Conservation (phyloP, 306 rosid species). For the Phaseolus lunatus region DNA sequence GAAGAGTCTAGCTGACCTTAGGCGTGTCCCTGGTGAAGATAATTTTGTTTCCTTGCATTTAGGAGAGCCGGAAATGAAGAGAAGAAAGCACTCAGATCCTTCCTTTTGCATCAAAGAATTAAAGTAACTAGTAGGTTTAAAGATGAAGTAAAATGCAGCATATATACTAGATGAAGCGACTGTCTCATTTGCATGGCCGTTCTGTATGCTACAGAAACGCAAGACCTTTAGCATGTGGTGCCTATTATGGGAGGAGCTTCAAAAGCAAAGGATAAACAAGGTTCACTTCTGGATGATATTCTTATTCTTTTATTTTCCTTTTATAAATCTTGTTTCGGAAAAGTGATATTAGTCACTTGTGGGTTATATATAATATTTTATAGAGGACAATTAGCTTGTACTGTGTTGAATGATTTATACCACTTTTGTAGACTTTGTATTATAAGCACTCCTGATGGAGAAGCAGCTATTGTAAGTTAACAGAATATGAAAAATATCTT, state of each 20-base stretch:
- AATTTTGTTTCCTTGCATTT: slow-evolving; percentile 71
- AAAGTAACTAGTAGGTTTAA: slow-evolving; percentile 49
- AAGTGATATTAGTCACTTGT: slow-evolving; percentile 59
- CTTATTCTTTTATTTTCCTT: slow-evolving; percentile 49
- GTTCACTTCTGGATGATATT: slow-evolving; percentile 51
- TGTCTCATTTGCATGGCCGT: slow-evolving; percentile 38
- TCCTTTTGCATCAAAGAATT: slow-evolving; percentile 53
- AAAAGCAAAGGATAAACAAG: slow-evolving; percentile 42
- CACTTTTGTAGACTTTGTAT: slow-evolving; percentile 56
- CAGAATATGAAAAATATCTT: slow-evolving; percentile 64
- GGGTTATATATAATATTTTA: slow-evolving; percentile 61
- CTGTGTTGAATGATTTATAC: slow-evolving; percentile 45
- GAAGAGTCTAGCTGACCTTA: slow-evolving; percentile 61
- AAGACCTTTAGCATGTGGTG: slow-evolving; percentile 40
- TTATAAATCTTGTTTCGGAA: slow-evolving; percentile 38
- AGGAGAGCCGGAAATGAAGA: slow-evolving; percentile 83
- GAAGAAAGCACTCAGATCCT: slow-evolving; percentile 65
- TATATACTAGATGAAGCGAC: slow-evolving; percentile 47
- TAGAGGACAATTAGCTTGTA: slow-evolving; percentile 57
- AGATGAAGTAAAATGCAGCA: slow-evolving; percentile 50
- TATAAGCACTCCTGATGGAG: slow-evolving; percentile 59
- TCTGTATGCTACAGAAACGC: slow-evolving; percentile 40
- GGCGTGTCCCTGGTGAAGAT: slow-evolving; percentile 71
- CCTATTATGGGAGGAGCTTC: slow-evolving; percentile 42
- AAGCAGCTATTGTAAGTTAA: slow-evolving; percentile 52